Percentiles rank a stretch among this genome's conserved stretches.
phyloP scores from a whole-genome alignment of 1,284 basidiomycete species.

The Coriolopsis trogii region DNA sequence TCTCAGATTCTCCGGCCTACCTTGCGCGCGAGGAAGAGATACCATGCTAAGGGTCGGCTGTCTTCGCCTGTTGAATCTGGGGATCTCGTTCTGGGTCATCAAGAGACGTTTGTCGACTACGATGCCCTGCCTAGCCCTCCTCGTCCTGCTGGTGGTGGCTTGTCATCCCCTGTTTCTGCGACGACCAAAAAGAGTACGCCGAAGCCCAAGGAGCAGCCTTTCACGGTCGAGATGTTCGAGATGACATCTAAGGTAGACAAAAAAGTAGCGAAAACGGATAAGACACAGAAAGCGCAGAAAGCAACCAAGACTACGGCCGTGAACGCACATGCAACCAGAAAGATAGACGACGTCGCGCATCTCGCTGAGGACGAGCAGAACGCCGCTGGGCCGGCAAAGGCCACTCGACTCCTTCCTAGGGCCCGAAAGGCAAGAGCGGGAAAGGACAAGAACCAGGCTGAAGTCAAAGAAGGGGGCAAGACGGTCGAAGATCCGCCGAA shows the following conservation, averaged over 20 bases:
- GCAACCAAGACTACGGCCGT: neutral
- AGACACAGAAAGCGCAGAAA: conserved; percentile 6
- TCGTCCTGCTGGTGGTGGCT: neutral
- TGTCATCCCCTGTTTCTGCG: conserved; percentile 5
- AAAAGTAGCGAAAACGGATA: neutral
- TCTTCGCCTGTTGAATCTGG: conserved; percentile 23
- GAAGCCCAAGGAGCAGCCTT: too few species aligned
- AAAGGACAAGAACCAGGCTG: neutral
- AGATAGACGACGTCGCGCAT: neutral
- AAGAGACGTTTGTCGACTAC: conserved; percentile 23
- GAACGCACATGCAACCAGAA: neutral
- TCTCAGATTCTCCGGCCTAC: conserved; percentile 21
- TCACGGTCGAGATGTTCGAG: neutral
- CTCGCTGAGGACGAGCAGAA: neutral
- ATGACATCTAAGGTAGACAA: neutral
- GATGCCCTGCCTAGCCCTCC: conserved; percentile 28
- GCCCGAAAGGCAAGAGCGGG: neutral
- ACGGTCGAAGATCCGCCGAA: too few species aligned
- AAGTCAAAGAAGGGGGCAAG: neutral
- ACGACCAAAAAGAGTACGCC: too few species aligned
- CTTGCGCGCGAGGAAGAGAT: conserved; percentile 20
- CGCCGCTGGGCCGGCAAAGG: neutral
- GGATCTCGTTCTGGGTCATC: neutral
- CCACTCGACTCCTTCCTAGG: neutral
- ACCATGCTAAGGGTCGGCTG: conserved; percentile 24